Conservation (phyloP, 768 basidiomycete genomes). For the Agaricus sinodeliciosus region DNA sequence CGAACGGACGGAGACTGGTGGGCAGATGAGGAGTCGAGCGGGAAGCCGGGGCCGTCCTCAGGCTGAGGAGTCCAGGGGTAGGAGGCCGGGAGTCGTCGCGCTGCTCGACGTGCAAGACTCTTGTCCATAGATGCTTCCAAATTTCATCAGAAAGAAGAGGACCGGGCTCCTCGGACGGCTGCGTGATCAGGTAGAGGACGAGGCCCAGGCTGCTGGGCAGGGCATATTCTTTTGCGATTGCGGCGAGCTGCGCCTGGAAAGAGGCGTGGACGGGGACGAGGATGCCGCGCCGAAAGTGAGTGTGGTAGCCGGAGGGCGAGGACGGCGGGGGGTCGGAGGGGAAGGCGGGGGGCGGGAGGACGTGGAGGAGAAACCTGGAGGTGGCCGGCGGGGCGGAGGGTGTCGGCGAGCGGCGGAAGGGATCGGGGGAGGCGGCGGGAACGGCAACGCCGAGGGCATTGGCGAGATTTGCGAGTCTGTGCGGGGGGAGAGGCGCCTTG, state of each 20-base stretch:
- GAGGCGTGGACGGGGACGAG: conserved; percentile 82
- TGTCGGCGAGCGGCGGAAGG: conserved; percentile 42
- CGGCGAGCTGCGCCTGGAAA: conserved; percentile 72
- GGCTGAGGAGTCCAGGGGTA: conserved; percentile 30
- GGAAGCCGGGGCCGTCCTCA: conserved; percentile 29
- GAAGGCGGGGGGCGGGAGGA: conserved; percentile 71
- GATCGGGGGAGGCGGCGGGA: conserved; percentile 25
- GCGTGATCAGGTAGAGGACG: conserved; percentile 68
- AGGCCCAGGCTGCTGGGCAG: conserved; percentile 83
- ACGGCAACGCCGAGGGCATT: conserved; percentile 73
- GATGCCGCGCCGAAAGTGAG: conserved; percentile 77
- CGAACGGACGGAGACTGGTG: conserved; percentile 36
- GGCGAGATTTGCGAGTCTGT: conserved; percentile 74
- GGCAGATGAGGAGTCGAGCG: conserved; percentile 35
- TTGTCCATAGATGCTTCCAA: conserved; percentile 82
- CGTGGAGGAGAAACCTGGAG: conserved; percentile 74
- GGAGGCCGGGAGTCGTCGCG: conserved; percentile 34
- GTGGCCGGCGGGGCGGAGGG: conserved; percentile 39
- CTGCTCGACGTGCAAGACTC: conserved; percentile 58
- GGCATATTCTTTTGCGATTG: conserved; percentile 91
- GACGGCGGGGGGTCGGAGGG: conserved; percentile 58
- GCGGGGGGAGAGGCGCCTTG: conserved; percentile 66
- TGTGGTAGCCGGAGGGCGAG: conserved; percentile 67
- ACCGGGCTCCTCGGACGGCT: conserved; percentile 47
- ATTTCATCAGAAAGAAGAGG: conserved; percentile 83